phyloP scores from a whole-genome alignment of 2,329 filamentous ascomycete genomes.

The Fusarium virguliforme region DNA sequence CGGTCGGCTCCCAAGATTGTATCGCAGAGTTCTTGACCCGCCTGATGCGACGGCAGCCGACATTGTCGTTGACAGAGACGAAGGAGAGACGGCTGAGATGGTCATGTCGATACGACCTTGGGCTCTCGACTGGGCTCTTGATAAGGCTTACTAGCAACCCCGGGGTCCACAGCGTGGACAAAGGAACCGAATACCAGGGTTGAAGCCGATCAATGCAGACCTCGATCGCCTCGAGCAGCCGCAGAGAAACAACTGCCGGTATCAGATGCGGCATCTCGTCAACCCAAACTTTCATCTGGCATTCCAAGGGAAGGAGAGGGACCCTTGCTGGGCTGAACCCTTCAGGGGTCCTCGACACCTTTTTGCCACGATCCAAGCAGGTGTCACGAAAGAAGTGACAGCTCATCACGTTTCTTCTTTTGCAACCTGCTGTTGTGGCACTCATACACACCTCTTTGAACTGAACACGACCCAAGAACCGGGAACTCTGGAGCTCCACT shows the following conservation, averaged over 20 bases:
- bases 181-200: slow-evolving; percentile 1
- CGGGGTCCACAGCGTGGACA: neutral
- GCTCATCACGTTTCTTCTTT: slow-evolving; percentile 7
- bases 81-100: slow-evolving; percentile 25
- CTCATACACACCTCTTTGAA: neutral
- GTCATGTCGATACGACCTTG: slow-evolving; percentile 2
- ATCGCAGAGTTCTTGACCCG: slow-evolving; percentile 24
- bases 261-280: slow-evolving; percentile 11
- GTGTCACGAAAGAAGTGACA: slow-evolving; percentile 3
- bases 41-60: slow-evolving; percentile 35
- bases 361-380: neutral
- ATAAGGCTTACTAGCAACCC: slow-evolving; percentile 2
- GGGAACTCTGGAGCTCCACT: slow-evolving; percentile 7
- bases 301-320: neutral
- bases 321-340: slow-evolving; percentile 15
- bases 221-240: neutral
- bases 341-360: neutral
- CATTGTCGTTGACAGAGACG: slow-evolving; percentile 14
- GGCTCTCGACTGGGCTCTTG: slow-evolving; percentile 25
- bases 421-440: neutral
- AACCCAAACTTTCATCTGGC: slow-evolving; percentile 1
- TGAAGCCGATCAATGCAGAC: neutral
- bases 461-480: slow-evolving; percentile 4
- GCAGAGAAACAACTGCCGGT: slow-evolving; percentile 9
- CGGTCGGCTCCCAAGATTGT: slow-evolving; percentile 29